Percentiles rank a stretch among this genome's conserved stretches.
These are phyloP conservation scores for Aspergillus quadrilineatus DNA, from an alignment of 2,329 filamentous ascomycete genomes.

Conservation along the genomic window DNA sequence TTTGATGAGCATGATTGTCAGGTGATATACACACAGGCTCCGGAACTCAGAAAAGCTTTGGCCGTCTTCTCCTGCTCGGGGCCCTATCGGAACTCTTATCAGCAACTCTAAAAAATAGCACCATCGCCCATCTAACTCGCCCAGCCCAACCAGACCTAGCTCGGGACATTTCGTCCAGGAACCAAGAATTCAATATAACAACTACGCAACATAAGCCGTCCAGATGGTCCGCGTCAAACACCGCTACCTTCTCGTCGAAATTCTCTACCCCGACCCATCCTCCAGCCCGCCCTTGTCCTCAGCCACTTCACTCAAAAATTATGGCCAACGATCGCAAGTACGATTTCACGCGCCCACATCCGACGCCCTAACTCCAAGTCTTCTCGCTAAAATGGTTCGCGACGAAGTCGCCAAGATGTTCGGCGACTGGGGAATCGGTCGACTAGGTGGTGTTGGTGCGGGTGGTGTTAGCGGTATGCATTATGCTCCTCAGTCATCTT, in stretches of 20 bases:
- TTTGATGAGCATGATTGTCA: not conserved
- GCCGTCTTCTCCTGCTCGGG: not conserved
- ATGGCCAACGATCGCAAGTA: conserved; percentile 57
- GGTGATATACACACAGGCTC: not conserved
- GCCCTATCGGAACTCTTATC: conserved; percentile 4
- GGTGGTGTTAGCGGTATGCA: conserved; percentile 65
- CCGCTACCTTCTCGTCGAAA: conserved; percentile 91
- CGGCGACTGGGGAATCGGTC: conserved; percentile 76
- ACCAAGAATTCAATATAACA: no score
- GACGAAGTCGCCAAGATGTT: conserved; percentile 71
- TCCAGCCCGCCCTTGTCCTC: conserved; percentile 39
- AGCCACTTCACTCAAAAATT: conserved; percentile 17
- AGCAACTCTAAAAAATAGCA: not conserved
- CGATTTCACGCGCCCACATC: conserved; percentile 77
- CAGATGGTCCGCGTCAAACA: conserved; percentile 89
- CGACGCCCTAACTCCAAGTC: conserved; percentile 64
- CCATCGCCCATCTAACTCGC: not conserved
- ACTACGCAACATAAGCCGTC: no score
- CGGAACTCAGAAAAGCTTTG: not conserved
- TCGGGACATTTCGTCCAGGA: no score
- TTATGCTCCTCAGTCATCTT: not conserved
- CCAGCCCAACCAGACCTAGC: not conserved
- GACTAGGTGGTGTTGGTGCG: conserved; percentile 62
- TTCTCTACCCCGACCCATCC: conserved; percentile 71
- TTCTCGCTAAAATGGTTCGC: conserved; percentile 68